Base-by-base conservation (phyloP, 169 alveolate species). In the Cryptosporidium sp. region DNA sequence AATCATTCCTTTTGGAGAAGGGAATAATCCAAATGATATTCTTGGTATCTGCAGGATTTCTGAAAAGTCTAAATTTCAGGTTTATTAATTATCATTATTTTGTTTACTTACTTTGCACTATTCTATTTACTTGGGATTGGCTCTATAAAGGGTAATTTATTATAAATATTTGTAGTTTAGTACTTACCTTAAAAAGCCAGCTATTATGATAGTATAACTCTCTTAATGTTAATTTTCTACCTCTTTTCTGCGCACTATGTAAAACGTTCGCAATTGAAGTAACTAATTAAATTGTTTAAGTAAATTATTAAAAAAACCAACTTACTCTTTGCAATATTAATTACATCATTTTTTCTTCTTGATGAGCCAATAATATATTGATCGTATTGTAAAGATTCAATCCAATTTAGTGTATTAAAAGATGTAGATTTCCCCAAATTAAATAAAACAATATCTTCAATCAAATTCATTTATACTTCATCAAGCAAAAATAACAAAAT, bases 1-100 rank as follows among this genome's bases (percentile, higher is more conserved):
- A 62, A 80, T 44, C 61, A 62, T 80, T 44, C 89, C 89, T 42
- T 80, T 80, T 26, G 89, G 89, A 61, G 89, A 80, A 42, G 89
- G 89, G 23, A 80, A 80, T 35, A 80, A 44, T 62, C 89, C 89
- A 26, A 80, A 29, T 14, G 67, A 45, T 10, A 31, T 80, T 29
- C 89, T 60, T 42, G 75, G 89, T 12, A 39, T 58, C 62, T 33
- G 62, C 29, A 80, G 51, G 7, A 80, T 21, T 62, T 62, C 75
- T 33, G 75, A 35, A 61, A 80, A 45, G 2, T 23, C 89, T 80
- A 44, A 29, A 14, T 14, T 26, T 44, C n/a, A 42, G n/a, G 37
- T 5, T 18, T 23, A 42, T 73, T 73, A 42, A 42, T 42, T 42
- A 42, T 42, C 14, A 4, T 31, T 39, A 26, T 31, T 18, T 61